Evolutionary conservation across 768 basidiomycete genomes (phyloP).

Genomic region (Phaeotremella skinneri): DNA sequence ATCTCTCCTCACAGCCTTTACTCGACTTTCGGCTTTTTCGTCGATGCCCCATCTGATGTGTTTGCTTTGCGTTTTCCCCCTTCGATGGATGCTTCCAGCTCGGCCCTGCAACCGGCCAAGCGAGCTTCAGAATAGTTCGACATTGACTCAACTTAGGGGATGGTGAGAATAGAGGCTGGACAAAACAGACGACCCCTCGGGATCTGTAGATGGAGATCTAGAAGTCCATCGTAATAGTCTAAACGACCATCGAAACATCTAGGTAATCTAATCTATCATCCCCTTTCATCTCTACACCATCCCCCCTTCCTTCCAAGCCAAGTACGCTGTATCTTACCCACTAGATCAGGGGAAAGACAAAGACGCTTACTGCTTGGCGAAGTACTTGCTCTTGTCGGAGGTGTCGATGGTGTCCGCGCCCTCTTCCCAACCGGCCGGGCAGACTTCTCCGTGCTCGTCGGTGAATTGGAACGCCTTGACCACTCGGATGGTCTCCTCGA

Average conservation of each 20-base stretch:
- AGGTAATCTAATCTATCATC: not conserved
- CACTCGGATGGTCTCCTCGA: constrained; percentile 86
- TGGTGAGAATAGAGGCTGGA: not conserved
- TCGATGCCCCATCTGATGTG: not conserved
- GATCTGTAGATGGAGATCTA: not conserved
- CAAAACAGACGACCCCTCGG: not conserved
- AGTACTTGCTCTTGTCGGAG: constrained; percentile 35
- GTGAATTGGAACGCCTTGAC: constrained; percentile 80
- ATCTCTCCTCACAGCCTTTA: too few relatives aligned
- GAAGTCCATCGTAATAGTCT: not conserved
- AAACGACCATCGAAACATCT: not conserved
- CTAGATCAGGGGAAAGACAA: not conserved
- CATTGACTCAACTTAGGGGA: not conserved
- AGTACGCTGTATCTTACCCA: too few relatives aligned
- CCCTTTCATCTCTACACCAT: too few relatives aligned
- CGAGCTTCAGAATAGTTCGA: not conserved
- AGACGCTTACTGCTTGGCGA: constrained; percentile 41
- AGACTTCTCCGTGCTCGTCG: constrained; percentile 86
- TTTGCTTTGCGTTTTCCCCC: not conserved
- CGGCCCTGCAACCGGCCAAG: not conserved
- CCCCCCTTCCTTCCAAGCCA: too few relatives aligned
- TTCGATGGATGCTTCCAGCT: not conserved
- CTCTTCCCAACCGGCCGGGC: constrained; percentile 86
- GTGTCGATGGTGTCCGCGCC: constrained; percentile 54
- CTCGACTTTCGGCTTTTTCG: not conserved